Evolutionary conservation across 805 yeast genomes (phyloP), one percentile per base, ranked within the genome.

Genomic region (Wickerhamiella nectarea): DNA sequence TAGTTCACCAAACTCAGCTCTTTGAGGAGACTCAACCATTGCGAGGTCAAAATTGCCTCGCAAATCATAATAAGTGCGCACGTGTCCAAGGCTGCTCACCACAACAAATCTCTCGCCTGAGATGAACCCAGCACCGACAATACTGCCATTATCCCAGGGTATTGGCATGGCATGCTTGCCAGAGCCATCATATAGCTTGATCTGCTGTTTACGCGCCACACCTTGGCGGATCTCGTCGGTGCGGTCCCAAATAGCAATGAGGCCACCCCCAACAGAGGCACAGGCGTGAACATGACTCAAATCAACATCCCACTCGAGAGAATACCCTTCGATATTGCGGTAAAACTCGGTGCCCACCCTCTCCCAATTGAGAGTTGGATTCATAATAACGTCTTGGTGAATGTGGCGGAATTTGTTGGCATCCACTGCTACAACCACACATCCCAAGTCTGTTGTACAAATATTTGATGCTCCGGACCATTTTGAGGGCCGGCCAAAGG

Each of bases 291-390:
- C 69, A 44, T 73, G 68, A 12, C 55, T 55, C 5, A 73, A 39
- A 21, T 67, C 60, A 9, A 66, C 49, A 14, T 67, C 59, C 81
- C 81, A 76, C 43, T 68, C 61, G 52, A 75, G 56, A 1, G 64
- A 69, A 53, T 72, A 78, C 45, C 81, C 77, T 15, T 74, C 70
- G 44, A 78, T 60, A 14, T 70, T 67, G 44, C 80, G 66, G 52
- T 84, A 86, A 57, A 72, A 83, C 8, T 75, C 79, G 58, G 76
- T 75, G 43, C 74, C 76, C 15, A 86, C 68, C 50, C 78, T 71
- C 58, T 85, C 94, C 96, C 96, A 86, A 36, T 70, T 71, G 48
- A 69, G 47, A 29, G 57, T 55, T 20, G 52, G 52, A 25, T 48
- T 48, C 26, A 35, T 36, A 40, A 12, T 28, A n/a, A 18, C n/a